These are phyloP conservation scores for Aristolochia fimbriata DNA, from an alignment of 164 flowering plant species.

Conservation along the genomic window DNA sequence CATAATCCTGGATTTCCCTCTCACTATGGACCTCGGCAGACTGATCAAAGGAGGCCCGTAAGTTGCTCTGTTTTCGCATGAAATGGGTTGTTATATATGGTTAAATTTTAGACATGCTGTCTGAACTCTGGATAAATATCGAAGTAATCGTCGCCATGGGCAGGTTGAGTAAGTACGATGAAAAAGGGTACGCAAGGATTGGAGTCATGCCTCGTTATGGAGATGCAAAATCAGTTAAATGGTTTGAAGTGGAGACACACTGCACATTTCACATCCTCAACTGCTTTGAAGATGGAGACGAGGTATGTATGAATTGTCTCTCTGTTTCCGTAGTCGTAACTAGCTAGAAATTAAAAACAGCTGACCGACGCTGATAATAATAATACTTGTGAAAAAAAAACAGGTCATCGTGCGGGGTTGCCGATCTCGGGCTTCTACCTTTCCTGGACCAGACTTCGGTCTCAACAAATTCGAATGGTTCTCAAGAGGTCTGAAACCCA, in stretches of 20 bases:
- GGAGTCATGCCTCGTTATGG: slow-evolving; percentile 70
- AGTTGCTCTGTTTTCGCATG: slow-evolving; percentile 15
- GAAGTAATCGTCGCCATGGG: background rate
- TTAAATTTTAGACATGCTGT: background rate
- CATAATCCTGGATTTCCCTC: slow-evolving; percentile 48
- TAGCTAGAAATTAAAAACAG: too few relatives aligned
- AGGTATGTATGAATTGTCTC: slow-evolving; percentile 34
- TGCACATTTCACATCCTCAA: slow-evolving; percentile 51
- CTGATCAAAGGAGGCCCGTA: slow-evolving; percentile 48
- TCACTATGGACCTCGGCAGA: slow-evolving; percentile 32
- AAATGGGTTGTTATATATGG: too few relatives aligned
- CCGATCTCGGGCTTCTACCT: slow-evolving; percentile 35
- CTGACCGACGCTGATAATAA: too few relatives aligned
- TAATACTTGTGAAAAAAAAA: background rate
- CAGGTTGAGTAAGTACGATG: slow-evolving; percentile 40
- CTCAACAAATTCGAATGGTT: slow-evolving; percentile 45
- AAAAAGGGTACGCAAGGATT: slow-evolving; percentile 43
- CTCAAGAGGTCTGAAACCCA: slow-evolving; percentile 31
- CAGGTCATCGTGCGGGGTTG: slow-evolving; percentile 60
- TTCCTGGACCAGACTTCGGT: slow-evolving; percentile 57
- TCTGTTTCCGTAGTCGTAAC: too few relatives aligned
- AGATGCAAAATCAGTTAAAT: slow-evolving; percentile 31
- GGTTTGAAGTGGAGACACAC: slow-evolving; percentile 48
- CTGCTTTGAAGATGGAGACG: slow-evolving; percentile 46
- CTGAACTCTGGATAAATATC: background rate